Base-by-base conservation (phyloP, 169 alveolate genomes). In the Plasmodium yoelii region DNA sequence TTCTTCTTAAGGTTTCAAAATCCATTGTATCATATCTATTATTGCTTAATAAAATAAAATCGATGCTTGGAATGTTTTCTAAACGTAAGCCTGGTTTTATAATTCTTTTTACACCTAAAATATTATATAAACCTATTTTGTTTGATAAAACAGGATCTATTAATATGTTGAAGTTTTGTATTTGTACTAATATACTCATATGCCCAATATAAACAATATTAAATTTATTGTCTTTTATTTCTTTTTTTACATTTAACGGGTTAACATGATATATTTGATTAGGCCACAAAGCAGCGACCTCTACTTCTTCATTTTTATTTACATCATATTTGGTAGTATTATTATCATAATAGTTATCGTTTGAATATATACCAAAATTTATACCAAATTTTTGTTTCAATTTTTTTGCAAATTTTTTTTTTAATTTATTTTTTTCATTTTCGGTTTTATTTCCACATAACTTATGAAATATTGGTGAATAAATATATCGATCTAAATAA, bases 21-120 rank as follows among this genome's bases (percentile, higher is more conserved):
- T 84, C 91, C 91, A 84, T 84, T 1, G 87, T 84, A 61, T 84
- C 91, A 84, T 42, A 70, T 69, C 91, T 69, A 42, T 84, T 84
- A 63, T 84, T 84, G 56, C 91, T 84, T 84, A 84, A 71, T 22
- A 84, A 61, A 10, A 84, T 68, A 63, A 84, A 84, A 61, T 84
- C 91, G 47, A 84, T 84, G 49, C 87, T 84, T 5, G 91, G 91
- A 57, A 84, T 51, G 15, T 84, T 24, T 46, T 84, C 87, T 49
- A 84, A 84, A 39, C 28, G 9, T 69, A 84, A 57, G 10, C 91
- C 91, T 69, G 91, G 64, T 71, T 84, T 68, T 56, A 84, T 49
- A 49, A 34, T 59, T 84, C 91, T 84, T 59, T 69, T 84, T 9
- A 70, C 59, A 3, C 91, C 91, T 22, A 84, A 26, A 12, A 84